Conservation (phyloP, 2,329 filamentous ascomycete genomes). For the Clonostachys solani region DNA sequence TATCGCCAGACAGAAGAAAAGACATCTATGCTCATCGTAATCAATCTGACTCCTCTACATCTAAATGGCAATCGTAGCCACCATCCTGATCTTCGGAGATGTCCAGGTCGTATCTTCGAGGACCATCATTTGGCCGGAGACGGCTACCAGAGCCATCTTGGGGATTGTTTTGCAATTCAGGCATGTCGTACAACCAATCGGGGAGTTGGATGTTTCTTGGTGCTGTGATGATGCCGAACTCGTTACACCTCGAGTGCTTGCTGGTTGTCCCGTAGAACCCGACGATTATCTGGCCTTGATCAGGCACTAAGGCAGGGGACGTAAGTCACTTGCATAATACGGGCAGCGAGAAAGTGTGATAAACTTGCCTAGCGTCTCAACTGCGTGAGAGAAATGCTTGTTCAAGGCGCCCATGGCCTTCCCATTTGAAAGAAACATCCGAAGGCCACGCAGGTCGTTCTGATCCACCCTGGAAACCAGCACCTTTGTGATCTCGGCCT, state of each 20-base stretch:
- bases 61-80: no score
- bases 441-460: constrained; percentile 8
- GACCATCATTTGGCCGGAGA: no score
- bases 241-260: constrained; percentile 15
- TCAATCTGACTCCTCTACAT: no score
- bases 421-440: constrained; percentile 13
- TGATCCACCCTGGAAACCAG: no score
- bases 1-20: no score
- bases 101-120: no score
- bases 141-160: no score
- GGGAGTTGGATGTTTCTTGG: constrained; percentile 32
- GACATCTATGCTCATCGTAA: no score
- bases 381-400: neutral
- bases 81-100: no score
- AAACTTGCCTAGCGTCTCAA: no score
- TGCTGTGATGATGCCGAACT: constrained; percentile 44
- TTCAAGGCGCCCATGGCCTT: constrained; percentile 11
- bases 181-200: constrained; percentile 30
- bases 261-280: constrained; percentile 38
- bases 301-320: constrained; percentile 14
- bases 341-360: no score
- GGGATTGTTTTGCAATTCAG: constrained; percentile 29
- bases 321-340: no score
- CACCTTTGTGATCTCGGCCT: constrained; percentile 18
- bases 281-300: constrained; percentile 29